Evolutionary conservation across 768 basidiomycete genomes (phyloP), one percentile per base, ranked within the genome.

Genomic region (Amanita phalloides): DNA sequence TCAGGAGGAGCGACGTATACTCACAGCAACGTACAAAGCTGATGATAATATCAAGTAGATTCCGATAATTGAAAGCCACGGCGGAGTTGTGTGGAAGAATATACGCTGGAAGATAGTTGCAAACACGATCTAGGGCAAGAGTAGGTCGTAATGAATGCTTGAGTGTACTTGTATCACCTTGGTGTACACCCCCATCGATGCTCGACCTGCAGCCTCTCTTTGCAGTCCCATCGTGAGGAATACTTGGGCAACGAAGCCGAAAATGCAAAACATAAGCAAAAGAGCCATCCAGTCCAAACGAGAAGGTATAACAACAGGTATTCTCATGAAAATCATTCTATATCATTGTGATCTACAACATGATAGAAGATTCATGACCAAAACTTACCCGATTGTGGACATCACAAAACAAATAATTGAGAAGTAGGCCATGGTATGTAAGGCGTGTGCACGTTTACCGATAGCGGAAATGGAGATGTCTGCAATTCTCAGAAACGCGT

Each of bases 371-470:
- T 13, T 0, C 6, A 5, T 26, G 4, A 49, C 26, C 1, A 21
- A 42, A 26, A 64, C 70, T 32, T 53, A 74, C 72, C 62, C 62
- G 21, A 66, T 54, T 8, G 60, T 47, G 1, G 71, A 66, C 25
- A 68, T 64, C 25, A 71, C 50, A 1, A 82, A 73, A 48, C 77
- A 82, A 56, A 77, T 70, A 6, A 73, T 62, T 1, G 84, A 79
- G 62, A 84, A 90, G 49, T 78, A 88, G 0, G 74, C 66, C 58
- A 91, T 72, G 2, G 77, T 71, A 61, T 94, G 90, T 52, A 90
- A 63, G 0, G 89, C 71, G 56, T 86, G 83, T 1, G 89, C 89
- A 4, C 83, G 74, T 53, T 76, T 81, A 0, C 90, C 90, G 35
- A 92, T 86, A 0, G 77, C 77, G 8, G 88, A 78, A 25, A 75